These are phyloP conservation scores for Coniella vitis DNA, from an alignment of 2,329 filamentous ascomycete species.

Conservation along the genomic window DNA sequence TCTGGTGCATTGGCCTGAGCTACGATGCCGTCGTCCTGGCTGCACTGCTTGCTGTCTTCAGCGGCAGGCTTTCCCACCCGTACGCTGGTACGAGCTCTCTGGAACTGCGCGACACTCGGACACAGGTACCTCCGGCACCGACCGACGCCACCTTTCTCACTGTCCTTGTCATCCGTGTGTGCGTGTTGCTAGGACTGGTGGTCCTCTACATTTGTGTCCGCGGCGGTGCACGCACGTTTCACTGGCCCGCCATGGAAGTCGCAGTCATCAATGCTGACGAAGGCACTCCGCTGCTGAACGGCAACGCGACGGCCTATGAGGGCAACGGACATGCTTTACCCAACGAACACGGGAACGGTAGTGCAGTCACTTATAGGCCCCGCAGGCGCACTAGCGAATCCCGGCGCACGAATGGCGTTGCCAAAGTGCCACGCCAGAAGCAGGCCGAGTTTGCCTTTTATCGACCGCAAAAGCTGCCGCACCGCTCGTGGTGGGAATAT, in stretches of 20 bases:
- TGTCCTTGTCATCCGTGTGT: conserved; percentile 11
- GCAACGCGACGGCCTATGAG: conserved; percentile 30
- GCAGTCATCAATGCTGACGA: conserved; percentile 39
- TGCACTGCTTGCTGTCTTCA: conserved; percentile 63
- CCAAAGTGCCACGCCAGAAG: conserved; percentile 20
- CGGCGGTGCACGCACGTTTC: conserved; percentile 37
- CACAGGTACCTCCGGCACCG: conserved; percentile 32
- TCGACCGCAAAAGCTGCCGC: conserved; percentile 76
- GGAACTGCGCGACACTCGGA: conserved; percentile 36
- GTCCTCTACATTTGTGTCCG: conserved; percentile 27
- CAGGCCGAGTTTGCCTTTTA: conserved; percentile 72
- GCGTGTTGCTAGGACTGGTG: conserved; percentile 10
- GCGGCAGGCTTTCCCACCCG: conserved; percentile 30
- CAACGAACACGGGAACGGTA: conserved; percentile 24
- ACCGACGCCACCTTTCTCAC: conserved; percentile 9
- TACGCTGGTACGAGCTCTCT: conserved; percentile 31
- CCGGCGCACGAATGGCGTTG: conserved; percentile 30
- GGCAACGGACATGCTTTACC: conserved; percentile 12
- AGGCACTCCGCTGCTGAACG: conserved; percentile 55
- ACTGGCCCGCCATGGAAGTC: neutral
- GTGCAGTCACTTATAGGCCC: conserved; percentile 19
- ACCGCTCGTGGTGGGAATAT: conserved; percentile 95
- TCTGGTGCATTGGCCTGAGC: conserved; percentile 68
- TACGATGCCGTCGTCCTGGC: conserved; percentile 68
- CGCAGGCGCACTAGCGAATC: conserved; percentile 22